Base-by-base conservation (phyloP, 345 rosid species). In the Salix brachista region DNA sequence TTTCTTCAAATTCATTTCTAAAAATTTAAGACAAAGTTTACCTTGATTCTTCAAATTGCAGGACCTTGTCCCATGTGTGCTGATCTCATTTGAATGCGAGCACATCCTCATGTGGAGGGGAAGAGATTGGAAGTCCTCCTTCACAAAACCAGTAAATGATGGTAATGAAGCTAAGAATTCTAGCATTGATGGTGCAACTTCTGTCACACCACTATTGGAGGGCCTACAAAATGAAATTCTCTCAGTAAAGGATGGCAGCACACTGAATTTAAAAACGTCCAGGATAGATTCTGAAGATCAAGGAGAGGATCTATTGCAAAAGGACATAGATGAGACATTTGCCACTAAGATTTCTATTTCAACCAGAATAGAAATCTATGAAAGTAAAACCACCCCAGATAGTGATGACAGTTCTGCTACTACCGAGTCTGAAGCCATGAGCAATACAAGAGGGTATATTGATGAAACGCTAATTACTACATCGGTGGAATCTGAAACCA, bases 71-170 rank as follows among this genome's bases (percentile, higher is more conserved):
- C 96, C 97, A 7, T 91, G 98, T 67, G 91, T 90, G 76, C 86
- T 93, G 44, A 87, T 95, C 67, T 91, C 98, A 46, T 95, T 91
- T 89, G 93, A 91, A 67, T 60, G 65, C 8, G 93, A 95, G 79
- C 94, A 90, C 73, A 89, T 95, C 80, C 94, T 95, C 34, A 80
- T 91, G 64, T 95, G 96, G 97, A 87, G 97, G 76, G 98, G 99
- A 80, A 86, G 34, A 72, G 87, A 91, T 54, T 93, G 97, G 93
- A 85, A 89, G 80, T 83, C 93, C 8, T 84, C 87, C 54, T 78
- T 89, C 54, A 28, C 79, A 68, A 82, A 73, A 72, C 84, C 83
- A 5, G 81, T 75, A 65, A 80, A 77, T 41, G 78, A 72, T 70
- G 73, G 75, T 61, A 81, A 78, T 77, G 73, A 69, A 68, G 79